Conservation (phyloP, 768 basidiomycete species). For the Hypsizygus marmoreus region DNA sequence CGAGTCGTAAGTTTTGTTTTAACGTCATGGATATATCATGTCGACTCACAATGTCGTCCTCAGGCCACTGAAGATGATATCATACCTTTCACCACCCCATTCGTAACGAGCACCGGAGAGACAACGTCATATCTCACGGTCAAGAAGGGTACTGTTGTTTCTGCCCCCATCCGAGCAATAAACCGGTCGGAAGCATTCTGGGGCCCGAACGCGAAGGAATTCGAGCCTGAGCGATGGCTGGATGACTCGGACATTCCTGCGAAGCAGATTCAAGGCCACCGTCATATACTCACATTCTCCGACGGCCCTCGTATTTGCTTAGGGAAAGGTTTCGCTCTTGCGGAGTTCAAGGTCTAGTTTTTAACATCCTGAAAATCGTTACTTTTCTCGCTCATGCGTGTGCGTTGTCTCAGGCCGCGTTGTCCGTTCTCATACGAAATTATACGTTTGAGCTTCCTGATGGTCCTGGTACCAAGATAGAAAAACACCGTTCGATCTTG, state of each 20-base stretch:
- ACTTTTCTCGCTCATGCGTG: not conserved
- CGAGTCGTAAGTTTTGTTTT: slow-evolving; percentile 37
- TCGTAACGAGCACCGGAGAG: slow-evolving; percentile 44
- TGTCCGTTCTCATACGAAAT: slow-evolving; percentile 46
- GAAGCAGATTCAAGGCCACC: slow-evolving; percentile 48
- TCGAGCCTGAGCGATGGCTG: slow-evolving; percentile 69
- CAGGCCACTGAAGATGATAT: slow-evolving; percentile 56
- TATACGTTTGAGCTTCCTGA: slow-evolving; percentile 42
- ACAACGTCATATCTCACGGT: slow-evolving; percentile 41
- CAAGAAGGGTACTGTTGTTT: slow-evolving; percentile 47
- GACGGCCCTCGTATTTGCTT: slow-evolving; percentile 55
- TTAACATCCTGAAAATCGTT: not conserved
- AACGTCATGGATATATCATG: no score
- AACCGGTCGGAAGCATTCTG: slow-evolving; percentile 58
- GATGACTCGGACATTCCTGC: slow-evolving; percentile 28
- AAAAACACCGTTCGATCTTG: slow-evolving; percentile 35
- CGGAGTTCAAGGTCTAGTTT: slow-evolving; percentile 42
- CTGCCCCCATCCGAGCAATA: slow-evolving; percentile 43
- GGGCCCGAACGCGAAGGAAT: slow-evolving; percentile 61
- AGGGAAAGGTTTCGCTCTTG: slow-evolving; percentile 49
- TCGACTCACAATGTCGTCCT: not conserved
- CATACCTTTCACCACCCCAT: slow-evolving; percentile 55
- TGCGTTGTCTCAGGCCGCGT: slow-evolving; percentile 32
- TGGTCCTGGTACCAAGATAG: slow-evolving; percentile 40
- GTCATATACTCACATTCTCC: slow-evolving; percentile 52